Evolutionary conservation across 495 filamentous ascomycete genomes (phyloP), one percentile per base, ranked within the genome.

Genomic region (Talaromyces borbonicus): DNA sequence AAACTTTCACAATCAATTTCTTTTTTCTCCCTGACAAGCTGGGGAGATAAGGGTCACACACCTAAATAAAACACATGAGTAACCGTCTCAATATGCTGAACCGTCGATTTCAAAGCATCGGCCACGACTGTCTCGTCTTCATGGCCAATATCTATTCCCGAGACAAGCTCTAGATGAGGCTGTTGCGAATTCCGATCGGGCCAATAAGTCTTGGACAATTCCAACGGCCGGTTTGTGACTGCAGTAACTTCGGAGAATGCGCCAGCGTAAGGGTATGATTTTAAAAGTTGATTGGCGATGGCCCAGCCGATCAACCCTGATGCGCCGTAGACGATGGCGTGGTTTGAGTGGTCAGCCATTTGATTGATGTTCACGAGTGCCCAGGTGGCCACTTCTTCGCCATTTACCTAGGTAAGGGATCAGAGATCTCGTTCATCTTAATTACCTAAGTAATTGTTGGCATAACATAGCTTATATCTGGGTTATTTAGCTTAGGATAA

Each of bases 231-330:
- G 46, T 73, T 71, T 42, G 67, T 56, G 27, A 73, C 49, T 14
- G 68, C 68, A 4, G 68, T 70, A n/a, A 73, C 60, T 43, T 55
- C 61, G 3, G 41, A 41, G 51, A 73, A 73, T 8, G 53, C 52
- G 20, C 60, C 63, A 12, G 57, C 40, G 6, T 55, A 51, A 5
- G 69, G 69, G 47, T 71, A 73, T 35, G 55, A 65, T 20, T 56
- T 49, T 8, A 73, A 53, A 15, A 73, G 52, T 23, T 58, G 51
- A 48, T 71, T 73, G 11, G 61, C 60, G 18, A 71, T 56, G n/a
- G 68, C 68, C 69, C 67, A 73, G 44, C 68, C 68, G 32, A 60
- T 62, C 39, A 73, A 70, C n/a, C 69, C 68, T 2, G 54, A 52
- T 24, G 38, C 44, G 8, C 54, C 54, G 43, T 54, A 57, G 4